Evolutionary conservation across 2,329 filamentous ascomycete genomes (phyloP), one percentile per base, ranked within the genome.

Genomic region (Ascochyta pisi): DNA sequence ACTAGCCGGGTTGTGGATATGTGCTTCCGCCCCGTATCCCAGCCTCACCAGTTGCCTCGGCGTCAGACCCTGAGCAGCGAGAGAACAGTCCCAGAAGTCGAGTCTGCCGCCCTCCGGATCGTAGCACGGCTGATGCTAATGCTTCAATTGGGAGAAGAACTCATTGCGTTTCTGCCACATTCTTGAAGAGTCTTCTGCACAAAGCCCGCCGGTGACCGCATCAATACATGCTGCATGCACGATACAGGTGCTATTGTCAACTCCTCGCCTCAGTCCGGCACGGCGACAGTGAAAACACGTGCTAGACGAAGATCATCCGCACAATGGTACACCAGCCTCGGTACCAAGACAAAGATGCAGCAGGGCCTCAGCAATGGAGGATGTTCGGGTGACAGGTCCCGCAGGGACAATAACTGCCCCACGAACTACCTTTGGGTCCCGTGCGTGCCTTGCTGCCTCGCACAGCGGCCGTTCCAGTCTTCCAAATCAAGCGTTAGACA

Each of bases 351-450:
- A 19, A 49, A 40, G 5, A 29, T 16, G 7, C 6, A 34, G 26
- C 39, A 19, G 48, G 38, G 22, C 6, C 31, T 50, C 22, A n/a
- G 23, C 35, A 12, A 47, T 15, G 39, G 44, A 19, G 38, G 9
- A 48, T 37, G 37, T 39, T 56, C 24, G 37, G 47, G 43, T 43
- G 26, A 47, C 42, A 50, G 42, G 29, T 43, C 33, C 26, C 31
- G 33, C 51, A 38, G 1, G 31, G 39, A 23, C 9, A 24, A 44
- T 22, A 40, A 13, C 22, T 40, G 45, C 53, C 42, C 38, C 42
- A 56, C 42, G 35, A 50, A 29, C 27, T 27, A 39, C 40, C 12
- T 37, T 48, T 37, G 24, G 47, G 46, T 50, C 37, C 42, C 47
- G 19, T 35, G 19, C 19, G 38, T 38, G 27, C 44, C 12, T 23